A percentile compares a stretch with the other conserved stretches of the same genome.
phyloP scores from a whole-genome alignment of 2,329 filamentous ascomycete species.

The Raffaelea deltoideospora region DNA sequence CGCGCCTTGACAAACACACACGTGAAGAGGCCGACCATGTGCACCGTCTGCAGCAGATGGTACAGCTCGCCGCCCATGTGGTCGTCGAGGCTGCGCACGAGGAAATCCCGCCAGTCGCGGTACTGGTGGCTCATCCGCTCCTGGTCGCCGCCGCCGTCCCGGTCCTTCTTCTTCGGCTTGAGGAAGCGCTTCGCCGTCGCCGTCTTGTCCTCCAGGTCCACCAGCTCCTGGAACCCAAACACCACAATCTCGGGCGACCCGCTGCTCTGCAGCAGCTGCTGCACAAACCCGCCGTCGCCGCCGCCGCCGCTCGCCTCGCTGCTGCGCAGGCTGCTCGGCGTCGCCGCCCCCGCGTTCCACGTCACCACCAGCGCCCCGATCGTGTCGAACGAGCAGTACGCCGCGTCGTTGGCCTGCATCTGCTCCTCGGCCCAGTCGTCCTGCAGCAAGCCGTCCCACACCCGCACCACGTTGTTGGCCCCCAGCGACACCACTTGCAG shows the following conservation, averaged over 20 bases:
- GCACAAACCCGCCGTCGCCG: slow-evolving; percentile 65
- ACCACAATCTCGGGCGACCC: slow-evolving; percentile 77
- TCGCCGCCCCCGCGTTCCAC: slow-evolving; percentile 95
- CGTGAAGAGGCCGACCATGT: slow-evolving; percentile 86
- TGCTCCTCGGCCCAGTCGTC: slow-evolving; percentile 87
- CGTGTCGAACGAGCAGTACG: slow-evolving; percentile 77
- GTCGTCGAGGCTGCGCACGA: slow-evolving; percentile 70
- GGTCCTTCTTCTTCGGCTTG: slow-evolving; percentile 76
- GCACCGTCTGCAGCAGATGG: slow-evolving; percentile 72
- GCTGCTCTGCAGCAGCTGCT: slow-evolving; percentile 60
- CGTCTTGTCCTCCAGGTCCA: slow-evolving; percentile 93
- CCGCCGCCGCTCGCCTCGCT: too few relatives aligned
- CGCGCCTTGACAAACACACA: slow-evolving; percentile 86
- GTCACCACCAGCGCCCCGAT: slow-evolving; percentile 71
- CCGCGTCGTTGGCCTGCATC: slow-evolving; percentile 69
- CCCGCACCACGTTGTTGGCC: slow-evolving; percentile 65
- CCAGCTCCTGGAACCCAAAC: slow-evolving; percentile 97
- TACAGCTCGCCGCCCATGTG: slow-evolving; percentile 70
- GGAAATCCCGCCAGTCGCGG: slow-evolving; percentile 85
- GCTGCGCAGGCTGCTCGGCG: slow-evolving; percentile 66
- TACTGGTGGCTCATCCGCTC: slow-evolving; percentile 97
- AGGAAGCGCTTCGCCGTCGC: slow-evolving; percentile 92
- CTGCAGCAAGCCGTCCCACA: slow-evolving; percentile 87
- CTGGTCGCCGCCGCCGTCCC: slow-evolving; percentile 60
- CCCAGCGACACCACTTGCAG: slow-evolving; percentile 78